Conservation (phyloP, 805 yeast species). For the Sugiyamaella boreocaroliniensis region DNA sequence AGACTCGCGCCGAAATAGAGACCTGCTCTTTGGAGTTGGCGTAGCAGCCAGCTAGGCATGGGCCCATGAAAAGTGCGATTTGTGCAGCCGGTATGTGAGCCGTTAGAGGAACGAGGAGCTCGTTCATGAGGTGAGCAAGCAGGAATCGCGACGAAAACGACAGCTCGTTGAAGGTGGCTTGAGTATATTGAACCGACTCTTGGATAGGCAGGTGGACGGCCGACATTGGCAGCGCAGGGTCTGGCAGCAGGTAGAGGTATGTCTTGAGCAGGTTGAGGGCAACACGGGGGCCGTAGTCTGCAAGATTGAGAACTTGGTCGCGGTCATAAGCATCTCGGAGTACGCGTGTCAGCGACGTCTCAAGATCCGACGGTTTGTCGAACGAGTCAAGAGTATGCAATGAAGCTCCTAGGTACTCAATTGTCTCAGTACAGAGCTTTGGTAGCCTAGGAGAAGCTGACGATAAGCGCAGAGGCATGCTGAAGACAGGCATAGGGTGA, state of each 20-base stretch:
- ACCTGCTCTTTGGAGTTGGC: slow-evolving; percentile 36
- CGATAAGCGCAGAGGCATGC: slow-evolving; percentile 21
- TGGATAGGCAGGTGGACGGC: slow-evolving; percentile 47
- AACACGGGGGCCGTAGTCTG: slow-evolving; percentile 51
- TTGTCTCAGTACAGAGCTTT: slow-evolving; percentile 31
- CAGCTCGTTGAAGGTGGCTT: slow-evolving; percentile 22
- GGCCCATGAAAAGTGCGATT: neutral
- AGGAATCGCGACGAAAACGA: slow-evolving; percentile 22
- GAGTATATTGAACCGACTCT: slow-evolving; percentile 43
- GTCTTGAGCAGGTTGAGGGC: slow-evolving; percentile 40
- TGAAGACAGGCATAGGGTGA: slow-evolving; percentile 30
- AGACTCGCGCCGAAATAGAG: slow-evolving; percentile 47
- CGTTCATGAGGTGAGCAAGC: neutral
- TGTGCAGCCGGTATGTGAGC: neutral
- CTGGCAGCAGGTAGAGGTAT: slow-evolving; percentile 46
- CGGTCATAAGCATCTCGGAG: slow-evolving; percentile 35
- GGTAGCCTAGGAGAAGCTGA: slow-evolving; percentile 9
- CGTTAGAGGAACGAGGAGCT: neutral
- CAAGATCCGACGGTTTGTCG: slow-evolving; percentile 16
- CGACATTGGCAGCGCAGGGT: slow-evolving; percentile 47
- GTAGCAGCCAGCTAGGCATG: neutral
- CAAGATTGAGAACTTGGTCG: slow-evolving; percentile 47
- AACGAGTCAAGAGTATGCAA: slow-evolving; percentile 16
- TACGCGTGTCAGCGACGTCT: slow-evolving; percentile 19
- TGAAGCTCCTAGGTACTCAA: slow-evolving; percentile 14